phyloP scores from a whole-genome alignment of 805 yeast species.

The Saccharomycopsis schoenii region DNA sequence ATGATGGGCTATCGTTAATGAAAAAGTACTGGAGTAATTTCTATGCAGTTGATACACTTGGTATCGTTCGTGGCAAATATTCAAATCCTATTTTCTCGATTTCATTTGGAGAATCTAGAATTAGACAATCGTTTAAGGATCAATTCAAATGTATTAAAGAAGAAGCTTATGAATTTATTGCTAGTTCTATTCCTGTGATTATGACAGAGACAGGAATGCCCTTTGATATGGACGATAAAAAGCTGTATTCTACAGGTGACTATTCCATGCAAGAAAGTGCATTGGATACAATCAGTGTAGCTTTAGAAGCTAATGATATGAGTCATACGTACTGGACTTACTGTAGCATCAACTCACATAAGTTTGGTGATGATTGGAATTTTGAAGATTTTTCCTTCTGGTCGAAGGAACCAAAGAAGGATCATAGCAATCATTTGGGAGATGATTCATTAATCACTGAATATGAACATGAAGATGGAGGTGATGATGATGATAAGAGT shows the following conservation, averaged over 20 bases:
- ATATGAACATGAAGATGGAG: neutral
- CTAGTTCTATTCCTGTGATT: conserved; percentile 56
- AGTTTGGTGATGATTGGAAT: conserved; percentile 90
- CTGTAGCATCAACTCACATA: conserved; percentile 59
- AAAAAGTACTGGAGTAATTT: conserved; percentile 78
- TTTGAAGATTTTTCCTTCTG: conserved; percentile 88
- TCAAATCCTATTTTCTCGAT: conserved; percentile 61
- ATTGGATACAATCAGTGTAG: conserved; percentile 70
- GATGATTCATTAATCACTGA: neutral
- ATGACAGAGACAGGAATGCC: conserved; percentile 98
- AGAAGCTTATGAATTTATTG: conserved; percentile 57
- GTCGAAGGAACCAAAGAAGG: conserved; percentile 41
- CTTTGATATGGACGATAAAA: conserved; percentile 81
- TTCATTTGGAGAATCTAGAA: conserved; percentile 73
- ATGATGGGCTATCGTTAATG: conserved; percentile 91
- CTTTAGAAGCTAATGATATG: conserved; percentile 63
- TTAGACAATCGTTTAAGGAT: conserved; percentile 57
- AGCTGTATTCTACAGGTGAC: conserved; percentile 56
- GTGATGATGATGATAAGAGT: neutral
- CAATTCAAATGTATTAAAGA: conserved; percentile 58
- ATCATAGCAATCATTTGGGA: neutral
- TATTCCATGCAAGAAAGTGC: conserved; percentile 72
- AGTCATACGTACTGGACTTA: conserved; percentile 86
- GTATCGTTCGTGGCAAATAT: conserved; percentile 73
- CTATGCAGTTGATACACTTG: conserved; percentile 83